phyloP scores from a whole-genome alignment of 768 basidiomycete genomes.

The Suillus bovinus region DNA sequence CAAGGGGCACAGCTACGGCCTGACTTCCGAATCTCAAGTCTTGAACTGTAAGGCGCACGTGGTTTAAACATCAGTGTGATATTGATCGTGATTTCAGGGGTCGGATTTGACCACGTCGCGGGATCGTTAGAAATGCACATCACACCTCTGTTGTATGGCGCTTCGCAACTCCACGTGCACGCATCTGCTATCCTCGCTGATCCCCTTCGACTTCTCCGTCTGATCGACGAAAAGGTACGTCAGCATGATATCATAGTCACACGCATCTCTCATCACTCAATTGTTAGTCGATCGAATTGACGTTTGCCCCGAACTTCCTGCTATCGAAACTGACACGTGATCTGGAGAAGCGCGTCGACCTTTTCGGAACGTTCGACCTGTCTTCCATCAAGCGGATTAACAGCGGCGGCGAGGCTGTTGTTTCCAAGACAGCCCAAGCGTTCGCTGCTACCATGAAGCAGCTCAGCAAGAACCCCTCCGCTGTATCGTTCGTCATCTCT shows the following conservation, averaged over 20 bases:
- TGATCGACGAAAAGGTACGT: constrained; percentile 39
- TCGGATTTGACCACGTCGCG: constrained; percentile 48
- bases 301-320: constrained; percentile 45
- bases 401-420: constrained; percentile 45
- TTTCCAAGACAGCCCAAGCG: constrained; percentile 38
- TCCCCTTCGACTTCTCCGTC: constrained; percentile 21
- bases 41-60: constrained; percentile 37
- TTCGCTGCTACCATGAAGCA: constrained; percentile 35
- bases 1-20: constrained; percentile 35
- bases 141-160: constrained; percentile 34
- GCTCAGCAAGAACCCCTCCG: constrained; percentile 18
- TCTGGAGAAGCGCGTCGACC: constrained; percentile 23
- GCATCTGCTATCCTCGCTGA: constrained; percentile 27
- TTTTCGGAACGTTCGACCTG: constrained; percentile 33
- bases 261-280: constrained; percentile 8
- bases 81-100: constrained; percentile 28
- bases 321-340: constrained; percentile 40
- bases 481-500: constrained; percentile 17
- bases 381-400: constrained; percentile 36
- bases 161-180: constrained; percentile 25
- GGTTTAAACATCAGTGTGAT: neutral
- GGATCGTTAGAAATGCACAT: constrained; percentile 44
- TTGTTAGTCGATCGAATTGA: constrained; percentile 28
- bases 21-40: constrained; percentile 35
- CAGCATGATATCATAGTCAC: constrained; percentile 19